Evolutionary conservation across 352 stramenopile species (phyloP).

Genomic region (Aphanomyces astaci): DNA sequence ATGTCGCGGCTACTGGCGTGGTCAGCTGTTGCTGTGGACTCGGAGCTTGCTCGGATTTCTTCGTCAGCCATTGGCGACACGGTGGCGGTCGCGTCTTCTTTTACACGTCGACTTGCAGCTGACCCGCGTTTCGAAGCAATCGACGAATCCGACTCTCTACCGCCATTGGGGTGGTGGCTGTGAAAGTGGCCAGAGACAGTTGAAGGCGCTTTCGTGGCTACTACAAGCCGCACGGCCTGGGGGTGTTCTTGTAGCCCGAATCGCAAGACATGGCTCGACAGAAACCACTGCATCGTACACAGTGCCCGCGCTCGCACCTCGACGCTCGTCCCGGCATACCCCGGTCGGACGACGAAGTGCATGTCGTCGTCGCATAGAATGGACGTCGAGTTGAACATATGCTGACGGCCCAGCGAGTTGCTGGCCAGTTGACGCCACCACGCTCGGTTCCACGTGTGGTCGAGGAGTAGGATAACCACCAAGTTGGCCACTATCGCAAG

Average conservation of each 20-base stretch:
- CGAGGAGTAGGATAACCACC: neutral
- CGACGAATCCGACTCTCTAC: neutral
- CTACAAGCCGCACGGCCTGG: neutral
- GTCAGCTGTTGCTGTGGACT: neutral
- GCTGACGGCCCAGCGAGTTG: conserved; percentile 9
- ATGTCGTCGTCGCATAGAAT: conserved; percentile 8
- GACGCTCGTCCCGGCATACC: neutral
- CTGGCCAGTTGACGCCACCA: neutral
- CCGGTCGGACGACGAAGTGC: neutral
- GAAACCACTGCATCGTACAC: conserved; percentile 20
- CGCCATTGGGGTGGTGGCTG: neutral
- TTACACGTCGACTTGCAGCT: no score
- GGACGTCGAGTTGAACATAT: conserved; percentile 18
- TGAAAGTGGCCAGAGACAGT: no score
- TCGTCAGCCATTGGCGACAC: no score
- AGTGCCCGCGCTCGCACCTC: neutral
- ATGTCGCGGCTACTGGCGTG: neutral
- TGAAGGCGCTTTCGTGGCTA: neutral
- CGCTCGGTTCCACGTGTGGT: conserved; percentile 7
- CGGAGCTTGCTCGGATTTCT: no score
- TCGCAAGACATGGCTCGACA: conserved; percentile 15
- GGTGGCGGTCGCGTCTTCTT: neutral
- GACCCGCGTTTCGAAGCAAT: no score
- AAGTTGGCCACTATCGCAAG: conserved; percentile 1
- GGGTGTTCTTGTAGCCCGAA: conserved; percentile 17